These are phyloP conservation scores for Calonectria pseudoreteaudii DNA, from an alignment of 2,329 filamentous ascomycete species.

Conservation along the genomic window DNA sequence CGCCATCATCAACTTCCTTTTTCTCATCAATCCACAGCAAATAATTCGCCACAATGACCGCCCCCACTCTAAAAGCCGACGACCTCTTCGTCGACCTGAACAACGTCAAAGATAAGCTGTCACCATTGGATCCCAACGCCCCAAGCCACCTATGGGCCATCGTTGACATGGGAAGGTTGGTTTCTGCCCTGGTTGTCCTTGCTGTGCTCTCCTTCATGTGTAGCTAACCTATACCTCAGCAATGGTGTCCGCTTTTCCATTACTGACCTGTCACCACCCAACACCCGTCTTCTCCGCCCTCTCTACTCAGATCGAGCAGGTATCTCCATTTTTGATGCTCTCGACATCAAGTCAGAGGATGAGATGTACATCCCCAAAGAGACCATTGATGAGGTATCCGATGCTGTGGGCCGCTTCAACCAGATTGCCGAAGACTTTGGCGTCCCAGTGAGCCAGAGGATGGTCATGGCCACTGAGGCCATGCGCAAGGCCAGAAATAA, in stretches of 20 bases:
- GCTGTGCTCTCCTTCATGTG: not conserved
- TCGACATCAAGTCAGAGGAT: constrained; percentile 58
- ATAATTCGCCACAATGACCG: constrained; percentile 40
- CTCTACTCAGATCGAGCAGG: constrained; percentile 81
- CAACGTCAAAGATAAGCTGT: constrained; percentile 61
- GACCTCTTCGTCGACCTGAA: constrained; percentile 58
- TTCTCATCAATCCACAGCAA: not conserved
- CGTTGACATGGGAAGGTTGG: constrained; percentile 71
- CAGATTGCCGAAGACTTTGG: constrained; percentile 76
- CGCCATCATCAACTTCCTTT: not conserved
- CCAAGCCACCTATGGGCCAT: constrained; percentile 66
- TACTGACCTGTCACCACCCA: constrained; percentile 79
- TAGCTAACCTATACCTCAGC: constrained; percentile 55
- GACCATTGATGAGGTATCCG: constrained; percentile 75
- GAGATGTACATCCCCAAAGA: constrained; percentile 58
- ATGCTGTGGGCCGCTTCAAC: constrained; percentile 77
- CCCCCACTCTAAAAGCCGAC: constrained; percentile 49
- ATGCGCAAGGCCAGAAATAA: constrained; percentile 85
- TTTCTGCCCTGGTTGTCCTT: not conserved
- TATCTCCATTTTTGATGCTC: constrained; percentile 89
- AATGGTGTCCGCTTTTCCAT: constrained; percentile 96
- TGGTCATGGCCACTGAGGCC: constrained; percentile 88
- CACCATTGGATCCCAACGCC: constrained; percentile 59
- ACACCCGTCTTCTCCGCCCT: constrained; percentile 78
- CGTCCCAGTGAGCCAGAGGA: constrained; percentile 74